Base-by-base conservation (phyloP, 139 green algal genomes). In the Pseudopediastrum boryanum region DNA sequence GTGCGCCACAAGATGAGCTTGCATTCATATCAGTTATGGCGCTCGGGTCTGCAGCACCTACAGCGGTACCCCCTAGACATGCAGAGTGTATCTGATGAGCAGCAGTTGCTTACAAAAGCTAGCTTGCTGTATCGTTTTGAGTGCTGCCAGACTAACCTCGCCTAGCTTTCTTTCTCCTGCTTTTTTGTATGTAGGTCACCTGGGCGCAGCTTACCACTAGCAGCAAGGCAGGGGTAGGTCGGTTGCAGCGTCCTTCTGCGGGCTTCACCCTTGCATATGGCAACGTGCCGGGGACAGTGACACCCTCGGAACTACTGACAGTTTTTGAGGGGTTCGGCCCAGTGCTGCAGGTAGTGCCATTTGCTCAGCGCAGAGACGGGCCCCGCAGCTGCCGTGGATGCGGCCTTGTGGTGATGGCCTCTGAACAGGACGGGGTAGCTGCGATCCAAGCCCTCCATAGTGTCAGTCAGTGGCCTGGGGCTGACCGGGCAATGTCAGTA, bases 261-360 rank as follows among this genome's bases (percentile, higher is more conserved):
- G 74, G 74, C 44, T 71, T 72, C 43, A 81, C 74, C 2, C 62
- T 81, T 8, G 50, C 36, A 33, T 81, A 81, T 27, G 62, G 44
- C 25, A 74, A 35, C 59, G 43, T 81, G 12, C 74, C 74, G 35
- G 62, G 51, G 23, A 38, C 27, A 6, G 74, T 74, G 10, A 81
- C 74, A 3, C 74, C 74, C 10, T 46, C 62, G 38, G 74, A 81
- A 43, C 46, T 81, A 25, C 62, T 63, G 12, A 46, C 74, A 1
- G 25, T 74, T 1, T 81, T 81, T 42, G 43, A 71, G 61, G 62
- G 74, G 46, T 81, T 75, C 43, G 74, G 74, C 43, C 56, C 35
- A 4, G 74, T 81, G 31, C 74, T 81, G 44, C 62, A 81, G 74
- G 74, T 81, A 10, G 63, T 81, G 59, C 74, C 74, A 1, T 81